A percentile compares a stretch with the other conserved stretches of the same genome.
phyloP scores from a whole-genome alignment of 768 basidiomycete species.

The Rhodocollybia butyracea region DNA sequence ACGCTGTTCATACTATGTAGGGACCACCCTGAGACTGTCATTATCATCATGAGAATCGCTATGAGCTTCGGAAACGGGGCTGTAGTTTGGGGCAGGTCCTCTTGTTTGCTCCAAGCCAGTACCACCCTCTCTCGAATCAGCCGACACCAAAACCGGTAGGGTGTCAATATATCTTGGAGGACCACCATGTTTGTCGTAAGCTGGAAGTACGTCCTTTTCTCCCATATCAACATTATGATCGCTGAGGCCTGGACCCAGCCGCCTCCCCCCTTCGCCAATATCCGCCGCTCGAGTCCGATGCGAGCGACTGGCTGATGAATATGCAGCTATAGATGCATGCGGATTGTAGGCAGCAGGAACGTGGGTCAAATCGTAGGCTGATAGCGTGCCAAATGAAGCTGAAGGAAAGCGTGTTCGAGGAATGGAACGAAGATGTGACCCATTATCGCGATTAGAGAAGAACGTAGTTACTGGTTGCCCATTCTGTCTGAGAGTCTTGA shows the following conservation, averaged over 20 bases:
- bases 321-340: background rate
- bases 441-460: background rate
- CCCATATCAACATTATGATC: background rate
- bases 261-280: background rate
- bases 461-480: background rate
- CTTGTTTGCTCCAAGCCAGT: background rate
- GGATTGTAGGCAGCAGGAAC: constrained; percentile 5
- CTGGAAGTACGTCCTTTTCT: constrained; percentile 3
- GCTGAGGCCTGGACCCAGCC: background rate
- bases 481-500: background rate
- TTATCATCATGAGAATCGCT: too few species aligned
- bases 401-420: background rate
- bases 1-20: too few species aligned
- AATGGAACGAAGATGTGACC: background rate
- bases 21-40: too few species aligned
- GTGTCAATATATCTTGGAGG: background rate
- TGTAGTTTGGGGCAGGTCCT: background rate
- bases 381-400: background rate
- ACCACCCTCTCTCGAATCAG: background rate
- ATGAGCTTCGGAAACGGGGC: background rate
- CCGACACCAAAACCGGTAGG: background rate
- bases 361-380: background rate
- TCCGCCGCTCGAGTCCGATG: background rate
- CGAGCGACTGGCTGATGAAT: background rate
- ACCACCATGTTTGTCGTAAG: constrained; percentile 1